Conservation (phyloP, 2,329 filamentous ascomycete species). For the Cordyceps farinosa region DNA sequence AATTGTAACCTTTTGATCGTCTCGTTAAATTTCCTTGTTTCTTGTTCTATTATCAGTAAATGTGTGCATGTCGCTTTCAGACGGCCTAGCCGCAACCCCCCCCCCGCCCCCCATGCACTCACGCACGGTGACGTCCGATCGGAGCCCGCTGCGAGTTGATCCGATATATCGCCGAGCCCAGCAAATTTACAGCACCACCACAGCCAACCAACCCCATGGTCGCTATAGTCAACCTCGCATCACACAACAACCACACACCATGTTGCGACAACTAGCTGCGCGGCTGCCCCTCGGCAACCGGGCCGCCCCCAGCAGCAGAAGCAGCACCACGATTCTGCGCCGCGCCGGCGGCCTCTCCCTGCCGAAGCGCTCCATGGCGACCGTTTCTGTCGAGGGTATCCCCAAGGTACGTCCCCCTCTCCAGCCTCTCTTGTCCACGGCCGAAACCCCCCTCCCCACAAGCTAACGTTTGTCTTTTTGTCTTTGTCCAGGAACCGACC, state of each 20-base stretch:
- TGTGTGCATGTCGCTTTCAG: too few relatives aligned
- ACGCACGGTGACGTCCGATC: neutral
- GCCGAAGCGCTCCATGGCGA: conserved; percentile 30
- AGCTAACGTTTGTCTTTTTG: neutral
- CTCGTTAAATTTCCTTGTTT: too few relatives aligned
- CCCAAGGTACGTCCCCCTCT: conserved; percentile 29
- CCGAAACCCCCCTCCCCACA: neutral
- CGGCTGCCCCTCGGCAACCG: conserved; percentile 29
- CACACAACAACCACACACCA: conserved; percentile 20
- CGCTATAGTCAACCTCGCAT: neutral
- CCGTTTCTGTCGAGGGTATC: conserved; percentile 34
- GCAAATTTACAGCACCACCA: conserved; percentile 15
- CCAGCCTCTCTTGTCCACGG: neutral
- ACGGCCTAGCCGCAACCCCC: too few relatives aligned
- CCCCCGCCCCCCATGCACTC: neutral
- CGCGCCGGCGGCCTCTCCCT: conserved; percentile 24
- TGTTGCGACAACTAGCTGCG: conserved; percentile 36
- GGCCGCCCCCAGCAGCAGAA: conserved; percentile 21
- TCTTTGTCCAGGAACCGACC: conserved; percentile 58
- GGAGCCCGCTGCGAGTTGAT: conserved; percentile 4
- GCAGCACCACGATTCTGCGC: conserved; percentile 22
- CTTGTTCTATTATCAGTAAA: too few relatives aligned
- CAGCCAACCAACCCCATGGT: neutral
- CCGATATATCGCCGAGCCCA: conserved; percentile 18
- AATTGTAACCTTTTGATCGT: too few relatives aligned